Evolutionary conservation across 352 stramenopile species (phyloP), one percentile per base, ranked within the genome.

Genomic region (Pythium vanterpoolii): DNA sequence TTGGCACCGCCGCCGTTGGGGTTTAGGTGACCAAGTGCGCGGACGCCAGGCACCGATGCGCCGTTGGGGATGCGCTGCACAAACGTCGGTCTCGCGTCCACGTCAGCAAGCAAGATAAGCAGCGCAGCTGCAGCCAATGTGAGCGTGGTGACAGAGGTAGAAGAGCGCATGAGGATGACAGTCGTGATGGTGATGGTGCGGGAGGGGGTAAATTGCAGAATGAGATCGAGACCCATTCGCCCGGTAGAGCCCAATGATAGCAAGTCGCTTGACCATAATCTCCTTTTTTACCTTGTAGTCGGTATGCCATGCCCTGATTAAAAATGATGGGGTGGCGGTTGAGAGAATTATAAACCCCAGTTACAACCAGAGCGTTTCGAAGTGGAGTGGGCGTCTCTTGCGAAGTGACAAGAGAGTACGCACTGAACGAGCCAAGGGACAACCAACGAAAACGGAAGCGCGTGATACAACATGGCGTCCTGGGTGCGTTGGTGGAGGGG

Each of bases 31-130:
- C 85, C 85, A 8, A 94, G 30, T 13, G 80, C 81, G 21, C 49
- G 38, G 16, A 93, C 69, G 18, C 83, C 77, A 21, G 24, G 31
- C 8, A 92, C 70, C 0, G 57, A 64, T 3, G 68, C 60, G 34
- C 64, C 81, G 38, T 91, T 95, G 4, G 85, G 85, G 19, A 95
- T 68, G 6, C 63, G 71, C 43, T 74, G 43, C 8, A 90, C 76
- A 39, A 86, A 92, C 7, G 63, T 64, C 28, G 73, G 77, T 10
- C 60, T 73, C 23, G 66, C 75, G 14, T 27, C 33, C 0, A 47
- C 19, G 31, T 18, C 31, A n/a, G n/a, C n/a, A n/a, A n/a, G n/a
- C n/a, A n/a, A n/a, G n/a, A n/a, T n/a, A n/a, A n/a, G n/a, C 7
- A 10, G 0, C 1, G 7, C 0, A 3, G 33, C 9, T 11, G 23